phyloP scores from a whole-genome alignment of 2,329 filamentous ascomycete genomes.

The Clathrospora elynae region DNA sequence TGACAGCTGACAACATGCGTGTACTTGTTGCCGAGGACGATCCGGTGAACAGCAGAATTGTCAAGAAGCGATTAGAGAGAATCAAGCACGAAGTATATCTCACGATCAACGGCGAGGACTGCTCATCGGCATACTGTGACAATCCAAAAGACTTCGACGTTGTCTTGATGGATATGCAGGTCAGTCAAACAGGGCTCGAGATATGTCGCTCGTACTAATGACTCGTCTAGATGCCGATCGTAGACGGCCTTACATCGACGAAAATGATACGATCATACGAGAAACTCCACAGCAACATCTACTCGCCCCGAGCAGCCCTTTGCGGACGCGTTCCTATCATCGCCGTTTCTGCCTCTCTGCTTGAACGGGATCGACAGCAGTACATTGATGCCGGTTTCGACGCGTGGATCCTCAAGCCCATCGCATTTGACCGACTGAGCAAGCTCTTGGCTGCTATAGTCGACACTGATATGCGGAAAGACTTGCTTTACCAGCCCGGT shows the following conservation, averaged over 20 bases:
- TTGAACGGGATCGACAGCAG: conserved; percentile 69
- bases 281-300: conserved; percentile 56
- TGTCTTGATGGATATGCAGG: conserved; percentile 92
- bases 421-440: conserved; percentile 77
- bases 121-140: conserved; percentile 71
- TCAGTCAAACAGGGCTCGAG: conserved; percentile 50
- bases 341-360: conserved; percentile 81
- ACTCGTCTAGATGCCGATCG: conserved; percentile 79
- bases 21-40: conserved; percentile 87
- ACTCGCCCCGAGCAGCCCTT: conserved; percentile 63
- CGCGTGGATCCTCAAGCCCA: conserved; percentile 88
- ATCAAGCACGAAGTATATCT: conserved; percentile 72
- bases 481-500: conserved; percentile 71
- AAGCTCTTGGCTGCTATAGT: conserved; percentile 72
- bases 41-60: conserved; percentile 81
- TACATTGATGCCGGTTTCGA: conserved; percentile 85
- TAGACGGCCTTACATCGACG: conserved; percentile 80
- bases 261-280: conserved; percentile 82
- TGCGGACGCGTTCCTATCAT: conserved; percentile 79
- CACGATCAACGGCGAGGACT: conserved; percentile 84
- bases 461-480: conserved; percentile 61
- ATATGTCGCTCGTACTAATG: conserved; percentile 6
- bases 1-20: conserved; percentile 57
- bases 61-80: conserved; percentile 80
- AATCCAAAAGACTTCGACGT: conserved; percentile 70